These are phyloP conservation scores for Penicillium bialowiezense DNA, from an alignment of 495 filamentous ascomycete genomes.

Conservation along the genomic window DNA sequence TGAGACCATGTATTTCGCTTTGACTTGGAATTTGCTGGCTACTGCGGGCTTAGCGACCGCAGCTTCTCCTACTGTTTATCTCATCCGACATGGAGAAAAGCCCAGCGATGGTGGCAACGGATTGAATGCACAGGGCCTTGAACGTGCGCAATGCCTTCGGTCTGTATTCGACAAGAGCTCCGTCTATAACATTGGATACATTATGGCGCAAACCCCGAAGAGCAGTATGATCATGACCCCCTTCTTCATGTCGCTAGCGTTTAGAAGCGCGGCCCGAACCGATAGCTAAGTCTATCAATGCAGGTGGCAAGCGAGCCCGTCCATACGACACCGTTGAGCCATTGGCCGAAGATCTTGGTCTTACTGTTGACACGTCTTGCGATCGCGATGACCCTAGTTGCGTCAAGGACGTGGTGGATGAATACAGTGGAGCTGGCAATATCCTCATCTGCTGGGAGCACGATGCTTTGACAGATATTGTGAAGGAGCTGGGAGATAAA, in stretches of 20 bases:
- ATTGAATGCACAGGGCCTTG: constrained; percentile 39
- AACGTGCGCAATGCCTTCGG: constrained; percentile 51
- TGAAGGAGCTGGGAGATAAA: constrained; percentile 39
- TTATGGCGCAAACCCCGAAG: constrained; percentile 51
- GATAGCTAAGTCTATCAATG: not conserved
- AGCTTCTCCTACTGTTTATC: constrained; percentile 43
- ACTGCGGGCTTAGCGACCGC: constrained; percentile 12
- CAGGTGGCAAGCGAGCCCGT: constrained; percentile 48
- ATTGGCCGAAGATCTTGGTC: constrained; percentile 47
- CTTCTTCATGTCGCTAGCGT: not conserved
- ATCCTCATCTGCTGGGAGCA: constrained; percentile 61
- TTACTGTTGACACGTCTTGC: constrained; percentile 49
- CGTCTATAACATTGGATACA: constrained; percentile 49
- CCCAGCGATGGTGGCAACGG: constrained; percentile 42
- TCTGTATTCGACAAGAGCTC: constrained; percentile 45
- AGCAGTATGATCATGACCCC: constrained; percentile 32
- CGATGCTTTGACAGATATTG: constrained; percentile 43
- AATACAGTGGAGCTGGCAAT: constrained; percentile 47
- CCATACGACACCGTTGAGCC: constrained; percentile 53
- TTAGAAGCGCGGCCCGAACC: not conserved
- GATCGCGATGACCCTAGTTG: constrained; percentile 46
- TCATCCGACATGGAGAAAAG: constrained; percentile 61
- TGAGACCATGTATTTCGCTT: constrained; percentile 8
- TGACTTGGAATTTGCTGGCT: constrained; percentile 19
- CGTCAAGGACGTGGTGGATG: constrained; percentile 43